Conservation (phyloP, 2,329 filamentous ascomycete genomes). For the Diaporthe ampelina region DNA sequence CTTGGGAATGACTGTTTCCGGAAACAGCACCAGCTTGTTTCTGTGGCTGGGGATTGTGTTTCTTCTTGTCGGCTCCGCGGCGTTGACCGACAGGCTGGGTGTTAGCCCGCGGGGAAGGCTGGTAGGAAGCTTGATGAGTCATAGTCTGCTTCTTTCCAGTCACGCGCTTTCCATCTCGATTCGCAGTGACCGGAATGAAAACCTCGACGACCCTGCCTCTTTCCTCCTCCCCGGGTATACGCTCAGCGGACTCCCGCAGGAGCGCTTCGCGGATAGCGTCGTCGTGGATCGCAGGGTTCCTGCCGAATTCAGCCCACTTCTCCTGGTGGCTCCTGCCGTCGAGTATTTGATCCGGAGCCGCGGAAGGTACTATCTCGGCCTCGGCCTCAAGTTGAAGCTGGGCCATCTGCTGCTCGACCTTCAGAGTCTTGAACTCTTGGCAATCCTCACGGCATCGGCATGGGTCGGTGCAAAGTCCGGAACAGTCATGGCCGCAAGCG, state of each 20-base stretch:
- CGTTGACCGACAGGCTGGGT: too few relatives aligned
- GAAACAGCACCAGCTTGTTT: too few relatives aligned
- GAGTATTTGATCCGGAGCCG: not conserved
- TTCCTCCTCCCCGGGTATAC: too few relatives aligned
- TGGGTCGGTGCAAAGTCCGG: constrained; percentile 43
- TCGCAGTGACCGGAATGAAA: constrained; percentile 4
- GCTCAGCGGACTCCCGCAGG: not conserved
- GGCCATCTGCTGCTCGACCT: not conserved
- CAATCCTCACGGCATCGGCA: constrained; percentile 36
- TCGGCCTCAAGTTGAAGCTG: not conserved
- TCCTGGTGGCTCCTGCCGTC: not conserved
- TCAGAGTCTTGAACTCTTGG: not conserved
- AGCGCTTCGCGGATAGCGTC: constrained; percentile 5
- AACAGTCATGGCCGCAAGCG: constrained; percentile 46
- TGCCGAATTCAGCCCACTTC: constrained; percentile 20
- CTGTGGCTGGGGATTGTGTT: too few relatives aligned
- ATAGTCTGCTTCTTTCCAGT: not conserved
- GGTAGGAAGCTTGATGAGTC: too few relatives aligned
- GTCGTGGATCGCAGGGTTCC: constrained; percentile 22
- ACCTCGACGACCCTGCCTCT: constrained; percentile 19
- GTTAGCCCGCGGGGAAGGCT: too few relatives aligned
- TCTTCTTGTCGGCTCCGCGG: too few relatives aligned
- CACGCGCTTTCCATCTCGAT: constrained; percentile 21
- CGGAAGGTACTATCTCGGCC: not conserved
- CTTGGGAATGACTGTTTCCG: too few relatives aligned